Evolutionary conservation across 805 yeast species (phyloP).

Genomic region (Pichia kluyveri): DNA sequence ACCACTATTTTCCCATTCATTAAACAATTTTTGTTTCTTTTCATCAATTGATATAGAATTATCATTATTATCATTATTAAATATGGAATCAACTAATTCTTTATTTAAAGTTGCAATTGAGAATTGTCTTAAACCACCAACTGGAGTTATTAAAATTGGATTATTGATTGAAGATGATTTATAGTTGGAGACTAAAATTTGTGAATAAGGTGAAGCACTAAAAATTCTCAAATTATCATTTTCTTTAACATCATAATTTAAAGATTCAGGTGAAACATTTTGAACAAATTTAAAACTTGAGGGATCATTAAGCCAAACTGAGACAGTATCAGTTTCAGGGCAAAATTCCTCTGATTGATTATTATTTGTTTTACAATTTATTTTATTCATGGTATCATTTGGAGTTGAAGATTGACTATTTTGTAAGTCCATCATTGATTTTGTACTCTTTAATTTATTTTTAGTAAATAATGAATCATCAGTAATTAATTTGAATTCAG

Average conservation of each 20-base stretch:
- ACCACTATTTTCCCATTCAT: conserved; percentile 16
- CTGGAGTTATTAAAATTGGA: conserved; percentile 29
- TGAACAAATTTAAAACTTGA: conserved; percentile 15
- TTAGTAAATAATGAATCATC: conserved; percentile 24
- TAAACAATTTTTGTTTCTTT: conserved; percentile 11
- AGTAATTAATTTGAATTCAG: conserved; percentile 31
- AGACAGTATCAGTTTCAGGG: conserved; percentile 21
- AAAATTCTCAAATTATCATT: conserved; percentile 3
- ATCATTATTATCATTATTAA: conserved; percentile 4
- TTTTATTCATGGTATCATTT: not conserved
- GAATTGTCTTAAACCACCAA: conserved; percentile 35
- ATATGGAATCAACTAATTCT: conserved; percentile 13
- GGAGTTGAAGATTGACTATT: not conserved
- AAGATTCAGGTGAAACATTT: not conserved
- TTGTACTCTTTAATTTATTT: conserved; percentile 15
- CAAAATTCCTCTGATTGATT: conserved; percentile 14
- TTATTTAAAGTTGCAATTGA: conserved; percentile 23
- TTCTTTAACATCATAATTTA: not conserved
- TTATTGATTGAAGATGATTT: conserved; percentile 5
- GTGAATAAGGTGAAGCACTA: conserved; percentile 10
- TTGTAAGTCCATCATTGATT: conserved; percentile 11
- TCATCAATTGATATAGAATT: conserved; percentile 2
- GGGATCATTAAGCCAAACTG: conserved; percentile 24
- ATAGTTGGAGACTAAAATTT: conserved; percentile 14
- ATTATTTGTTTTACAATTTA: not conserved